Percentiles rank a stretch among this genome's conserved stretches.
Conservation (phyloP, 2,329 filamentous ascomycete genomes). For the Alternaria triticina region DNA sequence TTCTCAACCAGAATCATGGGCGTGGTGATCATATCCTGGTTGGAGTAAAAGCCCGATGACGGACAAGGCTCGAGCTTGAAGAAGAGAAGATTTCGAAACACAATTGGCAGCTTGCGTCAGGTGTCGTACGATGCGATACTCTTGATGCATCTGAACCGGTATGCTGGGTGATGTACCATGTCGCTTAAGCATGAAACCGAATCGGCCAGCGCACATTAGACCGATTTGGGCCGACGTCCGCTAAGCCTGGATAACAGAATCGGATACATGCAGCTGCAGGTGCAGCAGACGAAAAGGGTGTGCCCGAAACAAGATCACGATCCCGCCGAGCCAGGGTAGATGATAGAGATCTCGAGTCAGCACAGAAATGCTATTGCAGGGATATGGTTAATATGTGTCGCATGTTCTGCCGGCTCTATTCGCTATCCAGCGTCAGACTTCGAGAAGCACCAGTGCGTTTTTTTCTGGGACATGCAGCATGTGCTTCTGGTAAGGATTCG, state of each 20-base stretch:
- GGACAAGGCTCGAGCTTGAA: conserved; percentile 4
- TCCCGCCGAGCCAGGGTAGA: conserved; percentile 8
- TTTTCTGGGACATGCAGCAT: not conserved
- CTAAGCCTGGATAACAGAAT: conserved; percentile 14
- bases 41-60: conserved; percentile 4
- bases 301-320: conserved; percentile 16
- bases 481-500: conserved; percentile 8
- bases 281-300: conserved; percentile 15
- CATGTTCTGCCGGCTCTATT: conserved; percentile 7
- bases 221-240: conserved; percentile 11
- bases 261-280: conserved; percentile 16
- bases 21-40: conserved; percentile 12
- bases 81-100: conserved; percentile 14
- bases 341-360: conserved; percentile 14
- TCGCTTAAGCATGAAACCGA: conserved; percentile 22
- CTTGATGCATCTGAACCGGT: conserved; percentile 17
- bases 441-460: not conserved
- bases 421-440: conserved; percentile 2
- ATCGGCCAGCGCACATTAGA: conserved; percentile 15
- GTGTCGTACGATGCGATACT: conserved; percentile 23
- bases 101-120: conserved; percentile 9
- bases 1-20: not conserved
- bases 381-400: conserved; percentile 3
- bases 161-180: conserved; percentile 11
- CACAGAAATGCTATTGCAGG: conserved; percentile 2